Base-by-base conservation (phyloP, 2,329 filamentous ascomycete species). In the Alternaria novae-zelandiae region DNA sequence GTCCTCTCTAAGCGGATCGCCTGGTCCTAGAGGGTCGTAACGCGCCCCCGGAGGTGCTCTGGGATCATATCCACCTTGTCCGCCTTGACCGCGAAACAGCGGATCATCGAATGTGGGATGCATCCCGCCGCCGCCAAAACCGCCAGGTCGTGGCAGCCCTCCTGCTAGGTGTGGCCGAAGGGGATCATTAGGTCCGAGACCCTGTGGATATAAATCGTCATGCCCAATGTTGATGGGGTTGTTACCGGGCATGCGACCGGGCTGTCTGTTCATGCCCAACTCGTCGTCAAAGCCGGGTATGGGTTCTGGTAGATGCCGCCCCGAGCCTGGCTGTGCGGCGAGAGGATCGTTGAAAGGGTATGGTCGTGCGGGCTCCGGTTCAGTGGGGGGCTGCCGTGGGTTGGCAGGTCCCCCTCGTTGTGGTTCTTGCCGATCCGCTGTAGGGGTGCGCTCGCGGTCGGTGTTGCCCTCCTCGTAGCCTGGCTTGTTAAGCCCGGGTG, bases 251-350 rank as follows among this genome's bases (percentile, higher is more conserved):
- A 70, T 83, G 72, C 81, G 74, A 4, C 85, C 84, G 10, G 89
- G 86, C 3, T 89, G 91, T 1, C 89, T 85, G 65, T 92, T 89
- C 63, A 97, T 86, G 66, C 97, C 93, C 73, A 93, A 90, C 74
- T 97, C 94, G 77, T 99, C 95, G 69, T 98, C 96, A 69, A 98
- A 98, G 20, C 88, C 93, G 0, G 96, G 96, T 0, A 95, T 94
- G 1, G 91, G 88, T 69, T 97, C 94, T 69, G 94, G 94, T 15
- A 89, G 75, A 1, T 91, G 91, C 20, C 84, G 84, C 45, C 87
- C 84, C 0, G 86, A 89, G 8, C 69, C 70, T 13, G 87, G 86
- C 2, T 75, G 81, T 17, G 83, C 86, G 11, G 86, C 88, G 36
- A 91, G 85, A n/a, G 88, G 96, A 73, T 91, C 90, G 50, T 87